Base-by-base conservation (phyloP, 495 filamentous ascomycete genomes). In the Penicillium egyptiacum region DNA sequence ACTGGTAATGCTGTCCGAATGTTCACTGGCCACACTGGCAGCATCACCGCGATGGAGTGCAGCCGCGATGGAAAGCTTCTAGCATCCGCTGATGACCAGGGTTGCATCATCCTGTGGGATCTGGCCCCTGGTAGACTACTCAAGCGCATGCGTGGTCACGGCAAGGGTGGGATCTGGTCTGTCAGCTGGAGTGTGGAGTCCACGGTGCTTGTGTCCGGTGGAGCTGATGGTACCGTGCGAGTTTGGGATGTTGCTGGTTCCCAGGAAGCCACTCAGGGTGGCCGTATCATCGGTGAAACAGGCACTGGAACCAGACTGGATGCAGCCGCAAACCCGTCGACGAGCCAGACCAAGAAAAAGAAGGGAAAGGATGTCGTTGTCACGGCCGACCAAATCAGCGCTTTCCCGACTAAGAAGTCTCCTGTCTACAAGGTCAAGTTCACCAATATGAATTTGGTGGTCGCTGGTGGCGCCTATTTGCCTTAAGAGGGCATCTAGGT, bases 81-180 rank as follows among this genome's bases (percentile, higher is more conserved):
- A 23, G 95, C 94, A 22, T 92, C 88, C 33, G 94, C 90, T 8
- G 94, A 96, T 67, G 81, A 88, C 30, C 81, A 83, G 5, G 92
- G 92, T 26, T 89, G 84, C 23, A 98, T 98, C 55, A 83, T 92
- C 65, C 78, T 98, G 42, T 98, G 95, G 95, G 92, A 95, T 65
- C 82, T 98, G 12, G 87, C 85, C 2, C 84, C 87, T 25, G 94
- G 91, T 12, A 83, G 86, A 11, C 81, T 89, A 2, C 81, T 92
- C 62, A 98, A 98, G 79, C 87, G 88, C 26, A 95, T 94, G 84
- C 86, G 91, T 30, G 95, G 95, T 7, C 95, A 98, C 64, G 91
- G 88, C 25, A 92, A 92, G 67, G 92, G 92, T 20, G 93, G 92
- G 17, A 92, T 98, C 63, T 96, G 91, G 85, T 92, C 89, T 2